These are phyloP conservation scores for Lathyrus tuberosus DNA, from an alignment of 306 rosid genomes.

Conservation along the genomic window DNA sequence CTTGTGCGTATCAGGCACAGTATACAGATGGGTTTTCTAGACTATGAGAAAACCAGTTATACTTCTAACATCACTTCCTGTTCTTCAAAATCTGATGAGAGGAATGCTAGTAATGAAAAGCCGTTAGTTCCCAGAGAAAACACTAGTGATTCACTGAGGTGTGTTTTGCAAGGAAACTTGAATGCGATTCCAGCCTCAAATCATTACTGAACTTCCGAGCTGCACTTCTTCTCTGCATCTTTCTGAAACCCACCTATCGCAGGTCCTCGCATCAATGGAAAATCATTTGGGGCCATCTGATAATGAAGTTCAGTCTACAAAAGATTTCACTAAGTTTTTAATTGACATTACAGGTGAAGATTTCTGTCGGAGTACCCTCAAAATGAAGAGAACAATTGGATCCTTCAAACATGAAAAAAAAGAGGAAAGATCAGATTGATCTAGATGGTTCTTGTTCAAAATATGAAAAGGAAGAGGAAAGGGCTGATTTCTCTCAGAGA, in stretches of 20 bases:
- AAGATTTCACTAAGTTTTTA: not conserved
- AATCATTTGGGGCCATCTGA: not conserved
- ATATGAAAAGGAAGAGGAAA: too few relatives aligned
- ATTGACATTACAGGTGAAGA: not conserved
- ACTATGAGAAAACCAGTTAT: not conserved
- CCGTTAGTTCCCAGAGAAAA: too few relatives aligned
- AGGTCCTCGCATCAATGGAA: not conserved
- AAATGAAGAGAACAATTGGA: too few relatives aligned
- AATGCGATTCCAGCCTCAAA: constrained; percentile 2
- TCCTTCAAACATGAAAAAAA: too few relatives aligned
- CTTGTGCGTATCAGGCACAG: not conserved
- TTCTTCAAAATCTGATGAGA: not conserved
- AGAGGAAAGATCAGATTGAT: too few relatives aligned
- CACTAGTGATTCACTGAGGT: too few relatives aligned
- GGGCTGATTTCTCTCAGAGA: too few relatives aligned
- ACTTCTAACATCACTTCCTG: not conserved
- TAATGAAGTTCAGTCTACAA: not conserved
- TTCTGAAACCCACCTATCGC: not conserved
- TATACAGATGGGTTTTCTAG: not conserved
- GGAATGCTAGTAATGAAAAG: too few relatives aligned
- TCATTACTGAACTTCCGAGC: not conserved
- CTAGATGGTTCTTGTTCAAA: too few relatives aligned
- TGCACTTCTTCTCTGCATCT: not conserved
- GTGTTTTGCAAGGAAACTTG: too few relatives aligned
- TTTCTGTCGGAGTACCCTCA: not conserved